These are phyloP conservation scores for Leccinum uliginosum DNA, from an alignment of 768 basidiomycete genomes.

Conservation along the genomic window DNA sequence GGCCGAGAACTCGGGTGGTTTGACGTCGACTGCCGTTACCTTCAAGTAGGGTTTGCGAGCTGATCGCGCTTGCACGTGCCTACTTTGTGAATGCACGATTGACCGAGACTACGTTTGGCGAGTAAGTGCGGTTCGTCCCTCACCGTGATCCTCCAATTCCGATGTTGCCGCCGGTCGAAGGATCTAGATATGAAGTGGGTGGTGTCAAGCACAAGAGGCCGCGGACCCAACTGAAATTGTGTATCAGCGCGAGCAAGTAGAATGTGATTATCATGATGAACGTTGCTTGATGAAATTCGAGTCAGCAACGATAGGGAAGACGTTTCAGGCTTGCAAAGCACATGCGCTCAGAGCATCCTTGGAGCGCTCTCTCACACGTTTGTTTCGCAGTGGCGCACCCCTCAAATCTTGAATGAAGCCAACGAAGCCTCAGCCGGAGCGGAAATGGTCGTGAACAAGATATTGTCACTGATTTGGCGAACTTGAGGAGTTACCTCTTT, in stretches of 20 bases:
- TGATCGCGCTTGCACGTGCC: not conserved
- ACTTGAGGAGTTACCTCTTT: constrained; percentile 18
- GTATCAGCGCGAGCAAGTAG: not conserved
- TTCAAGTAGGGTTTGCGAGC: not conserved
- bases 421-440: not conserved
- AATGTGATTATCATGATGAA: not conserved
- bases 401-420: constrained; percentile 1
- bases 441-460: constrained; percentile 16
- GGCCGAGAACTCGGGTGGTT: not conserved
- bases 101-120: not conserved
- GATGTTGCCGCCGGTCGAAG: not conserved
- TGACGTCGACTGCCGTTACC: not conserved
- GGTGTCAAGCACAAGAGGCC: constrained; percentile 7
- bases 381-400: constrained; percentile 10
- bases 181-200: constrained; percentile 1
- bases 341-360: not conserved
- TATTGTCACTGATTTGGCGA: constrained; percentile 2
- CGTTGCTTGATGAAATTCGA: not conserved
- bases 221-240: not conserved
- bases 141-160: not conserved
- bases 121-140: not conserved
- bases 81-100: not conserved
- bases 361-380: constrained; percentile 12
- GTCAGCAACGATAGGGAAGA: not conserved
- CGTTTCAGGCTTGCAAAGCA: not conserved